Conservation (phyloP, 495 filamentous ascomycete species). For the Xylaria longipes region DNA sequence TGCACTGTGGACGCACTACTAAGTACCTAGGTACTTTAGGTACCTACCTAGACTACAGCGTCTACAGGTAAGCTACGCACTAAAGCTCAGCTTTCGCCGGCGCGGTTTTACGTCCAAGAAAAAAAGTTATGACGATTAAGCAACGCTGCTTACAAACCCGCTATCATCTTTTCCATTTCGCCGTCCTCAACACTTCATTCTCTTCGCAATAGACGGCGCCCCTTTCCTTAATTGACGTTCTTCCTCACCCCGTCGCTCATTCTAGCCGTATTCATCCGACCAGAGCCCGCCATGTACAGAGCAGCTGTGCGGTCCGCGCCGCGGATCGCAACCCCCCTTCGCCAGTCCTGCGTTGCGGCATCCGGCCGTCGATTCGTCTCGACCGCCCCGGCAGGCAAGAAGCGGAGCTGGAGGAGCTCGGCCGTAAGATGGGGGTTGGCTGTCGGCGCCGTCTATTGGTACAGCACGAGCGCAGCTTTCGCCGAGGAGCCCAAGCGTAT, state of each 20-base stretch:
- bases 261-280: background rate
- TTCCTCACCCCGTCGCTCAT: background rate
- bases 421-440: slow-evolving; percentile 75
- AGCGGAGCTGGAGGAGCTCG: slow-evolving; percentile 85
- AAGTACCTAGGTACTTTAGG: too few species aligned
- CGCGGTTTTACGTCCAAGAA: background rate
- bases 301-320: slow-evolving; percentile 62
- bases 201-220: background rate
- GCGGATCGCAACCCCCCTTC: slow-evolving; percentile 51
- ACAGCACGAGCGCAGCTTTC: slow-evolving; percentile 87
- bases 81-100: background rate
- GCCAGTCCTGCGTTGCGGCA: slow-evolving; percentile 39
- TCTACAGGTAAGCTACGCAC: background rate
- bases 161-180: slow-evolving; percentile 14
- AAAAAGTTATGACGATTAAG: slow-evolving; percentile 18
- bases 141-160: slow-evolving; percentile 21
- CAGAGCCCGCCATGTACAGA: slow-evolving; percentile 62
- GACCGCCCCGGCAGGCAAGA: slow-evolving; percentile 66
- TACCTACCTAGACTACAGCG: too few species aligned
- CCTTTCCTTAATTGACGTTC: background rate
- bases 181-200: background rate
- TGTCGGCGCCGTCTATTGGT: slow-evolving; percentile 84
- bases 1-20: background rate
- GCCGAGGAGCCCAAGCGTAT: slow-evolving; percentile 80
- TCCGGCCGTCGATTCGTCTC: slow-evolving; percentile 69